phyloP scores from a whole-genome alignment of 495 filamentous ascomycete genomes.

The Halenospora varia region DNA sequence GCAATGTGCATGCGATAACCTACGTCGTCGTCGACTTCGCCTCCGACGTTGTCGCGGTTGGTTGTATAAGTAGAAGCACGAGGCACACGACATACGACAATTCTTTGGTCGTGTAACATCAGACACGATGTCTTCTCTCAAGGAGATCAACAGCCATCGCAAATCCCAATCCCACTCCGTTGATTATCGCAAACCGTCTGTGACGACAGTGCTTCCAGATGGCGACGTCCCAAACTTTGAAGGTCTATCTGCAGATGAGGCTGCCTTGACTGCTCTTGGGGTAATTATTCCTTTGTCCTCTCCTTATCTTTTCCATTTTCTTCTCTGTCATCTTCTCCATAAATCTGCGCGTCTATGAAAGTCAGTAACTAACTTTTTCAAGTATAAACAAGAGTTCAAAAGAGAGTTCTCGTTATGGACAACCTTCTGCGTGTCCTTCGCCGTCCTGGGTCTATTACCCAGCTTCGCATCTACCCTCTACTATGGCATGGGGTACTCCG shows the following conservation, averaged over 20 bases:
- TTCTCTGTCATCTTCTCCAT: no score
- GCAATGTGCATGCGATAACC: neutral
- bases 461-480: slow-evolving; percentile 72
- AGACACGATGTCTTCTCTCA: slow-evolving; percentile 6
- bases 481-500: slow-evolving; percentile 81
- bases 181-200: slow-evolving; percentile 34
- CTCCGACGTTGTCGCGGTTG: neutral
- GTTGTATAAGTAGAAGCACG: neutral
- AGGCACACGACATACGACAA: slow-evolving; percentile 1
- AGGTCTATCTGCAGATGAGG: slow-evolving; percentile 54
- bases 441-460: slow-evolving; percentile 68
- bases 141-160: slow-evolving; percentile 9
- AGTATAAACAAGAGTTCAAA: slow-evolving; percentile 79
- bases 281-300: no score
- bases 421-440: slow-evolving; percentile 75
- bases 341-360: no score
- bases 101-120: neutral
- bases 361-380: no score
- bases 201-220: slow-evolving; percentile 63
- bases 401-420: slow-evolving; percentile 81
- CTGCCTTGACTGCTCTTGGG: slow-evolving; percentile 66
- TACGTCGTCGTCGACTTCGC: neutral
- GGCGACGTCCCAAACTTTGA: slow-evolving; percentile 53
- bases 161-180: neutral
- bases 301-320: no score